Evolutionary conservation across 352 stramenopile genomes (phyloP), one percentile per base, ranked within the genome.

Genomic region (Phytopythium cucurbitacearum): DNA sequence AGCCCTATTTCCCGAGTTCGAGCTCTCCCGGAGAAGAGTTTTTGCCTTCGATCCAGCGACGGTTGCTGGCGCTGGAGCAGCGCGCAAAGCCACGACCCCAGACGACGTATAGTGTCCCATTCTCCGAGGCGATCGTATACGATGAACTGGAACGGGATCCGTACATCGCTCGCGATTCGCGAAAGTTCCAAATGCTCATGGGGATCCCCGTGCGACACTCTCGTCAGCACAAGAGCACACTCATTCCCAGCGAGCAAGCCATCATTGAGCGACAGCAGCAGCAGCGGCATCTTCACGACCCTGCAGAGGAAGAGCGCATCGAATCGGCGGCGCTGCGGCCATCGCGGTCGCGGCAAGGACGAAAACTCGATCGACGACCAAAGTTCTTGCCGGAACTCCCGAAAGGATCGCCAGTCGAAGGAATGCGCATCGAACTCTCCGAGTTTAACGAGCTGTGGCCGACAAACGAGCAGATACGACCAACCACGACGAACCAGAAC

Each of bases 91-190:
- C 7, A 55, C 59, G 48, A 10, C 60, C 55, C 44, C 41, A 32
- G 38, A 46, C 50, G 36, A 10, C 52, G 4, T 84, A 84, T 54
- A 67, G 65, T 10, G 65, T 84, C 16, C 59, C 70, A 7, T 60
- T 69, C 13, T 60, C 64, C 7, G 66, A 85, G 12, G 64, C 69
- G 7, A 47, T 85, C 28, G 41, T 66, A 8, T 40, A 80, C 33
- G 63, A 82, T 42, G 71, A 82, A 38, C 48, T 85, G 21, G 64
- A 78, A 16, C 71, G 66, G 48, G 71, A 78, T 1, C 56, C 63
- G n/a, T 85, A 85, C 41, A 51, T 85, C 43, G 73, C 69, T 15
- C 64, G 71, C 28, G 71, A 85, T 59, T 85, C 73, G 40, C 63
- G 69, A 32, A 81, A 74, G 36, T 85, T 85, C 50, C 68, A 82